Evolutionary conservation across 805 yeast species (phyloP).

Genomic region (Candida yuanshanica): DNA sequence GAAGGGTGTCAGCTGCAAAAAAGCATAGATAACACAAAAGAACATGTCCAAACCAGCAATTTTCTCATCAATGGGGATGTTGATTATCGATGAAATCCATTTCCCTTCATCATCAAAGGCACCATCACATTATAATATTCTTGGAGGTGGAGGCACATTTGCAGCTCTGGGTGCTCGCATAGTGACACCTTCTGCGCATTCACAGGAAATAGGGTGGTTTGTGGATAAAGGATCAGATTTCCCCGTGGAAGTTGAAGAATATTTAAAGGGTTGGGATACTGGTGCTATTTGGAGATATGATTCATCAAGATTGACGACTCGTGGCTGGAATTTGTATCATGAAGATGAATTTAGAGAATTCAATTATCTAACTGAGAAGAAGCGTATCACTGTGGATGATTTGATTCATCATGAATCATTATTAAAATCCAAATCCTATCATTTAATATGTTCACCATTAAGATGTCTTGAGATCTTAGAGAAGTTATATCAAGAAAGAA

Average conservation of each 20-base stretch:
- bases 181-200: slow-evolving; percentile 30
- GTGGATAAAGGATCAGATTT: slow-evolving; percentile 80
- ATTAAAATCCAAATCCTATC: slow-evolving; percentile 44
- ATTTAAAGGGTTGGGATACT: slow-evolving; percentile 55
- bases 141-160: slow-evolving; percentile 91
- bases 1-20: no score
- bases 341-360: slow-evolving; percentile 40
- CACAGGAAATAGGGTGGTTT: slow-evolving; percentile 53
- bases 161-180: slow-evolving; percentile 72
- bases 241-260: slow-evolving; percentile 41
- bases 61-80: slow-evolving; percentile 78
- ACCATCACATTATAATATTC: slow-evolving; percentile 40
- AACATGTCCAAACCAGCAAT: background rate
- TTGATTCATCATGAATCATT: slow-evolving; percentile 34
- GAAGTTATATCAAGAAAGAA: slow-evolving; percentile 20
- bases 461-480: slow-evolving; percentile 47
- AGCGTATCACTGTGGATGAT: slow-evolving; percentile 53
- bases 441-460: slow-evolving; percentile 68
- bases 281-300: slow-evolving; percentile 53
- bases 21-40: no score
- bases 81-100: slow-evolving; percentile 82
- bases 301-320: slow-evolving; percentile 53
- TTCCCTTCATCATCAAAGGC: slow-evolving; percentile 32
- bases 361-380: slow-evolving; percentile 56
- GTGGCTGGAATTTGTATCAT: slow-evolving; percentile 76